Percentiles rank a stretch among this genome's conserved stretches.
phyloP scores from a whole-genome alignment of 140 eudicot species.

The Anethum foeniculum region DNA sequence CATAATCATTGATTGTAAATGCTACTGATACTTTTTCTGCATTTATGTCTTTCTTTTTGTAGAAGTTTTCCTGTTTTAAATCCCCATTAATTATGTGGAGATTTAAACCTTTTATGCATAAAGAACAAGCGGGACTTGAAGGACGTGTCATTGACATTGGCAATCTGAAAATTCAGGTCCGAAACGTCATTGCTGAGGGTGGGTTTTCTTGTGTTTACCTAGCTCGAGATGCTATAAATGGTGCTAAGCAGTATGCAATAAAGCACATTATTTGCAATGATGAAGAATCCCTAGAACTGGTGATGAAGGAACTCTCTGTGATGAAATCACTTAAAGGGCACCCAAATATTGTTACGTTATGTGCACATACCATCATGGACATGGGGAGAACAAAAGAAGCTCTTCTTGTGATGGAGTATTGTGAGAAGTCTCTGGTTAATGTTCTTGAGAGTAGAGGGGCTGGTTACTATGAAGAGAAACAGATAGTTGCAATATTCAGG shows the following conservation, averaged over 20 bases:
- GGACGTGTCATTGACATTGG: constrained; percentile 89
- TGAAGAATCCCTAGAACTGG: constrained; percentile 80
- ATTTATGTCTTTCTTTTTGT: not conserved
- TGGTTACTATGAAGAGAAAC: constrained; percentile 90
- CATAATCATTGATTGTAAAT: not conserved
- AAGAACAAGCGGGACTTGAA: constrained; percentile 91
- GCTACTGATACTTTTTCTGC: not conserved
- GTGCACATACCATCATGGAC: constrained; percentile 65
- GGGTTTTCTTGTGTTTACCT: constrained; percentile 83
- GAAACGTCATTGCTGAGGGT: constrained; percentile 89
- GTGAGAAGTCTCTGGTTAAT: constrained; percentile 83
- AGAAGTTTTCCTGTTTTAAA: not conserved
- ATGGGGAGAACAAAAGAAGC: constrained; percentile 93
- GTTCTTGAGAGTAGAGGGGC: constrained; percentile 94
- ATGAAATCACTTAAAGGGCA: constrained; percentile 93
- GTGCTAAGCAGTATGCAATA: constrained; percentile 85
- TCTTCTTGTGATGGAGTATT: constrained; percentile 81
- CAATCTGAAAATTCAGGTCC: constrained; percentile 77
- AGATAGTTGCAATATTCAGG: constrained; percentile 63
- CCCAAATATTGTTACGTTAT: constrained; percentile 74
- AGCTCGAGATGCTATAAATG: constrained; percentile 79
- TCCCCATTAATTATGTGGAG: constrained; percentile 65
- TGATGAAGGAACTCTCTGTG: constrained; percentile 75
- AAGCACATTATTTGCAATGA: constrained; percentile 94
- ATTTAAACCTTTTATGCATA: constrained; percentile 75